Evolutionary conservation across 345 rosid genomes (phyloP).

Genomic region (Salix brachista): DNA sequence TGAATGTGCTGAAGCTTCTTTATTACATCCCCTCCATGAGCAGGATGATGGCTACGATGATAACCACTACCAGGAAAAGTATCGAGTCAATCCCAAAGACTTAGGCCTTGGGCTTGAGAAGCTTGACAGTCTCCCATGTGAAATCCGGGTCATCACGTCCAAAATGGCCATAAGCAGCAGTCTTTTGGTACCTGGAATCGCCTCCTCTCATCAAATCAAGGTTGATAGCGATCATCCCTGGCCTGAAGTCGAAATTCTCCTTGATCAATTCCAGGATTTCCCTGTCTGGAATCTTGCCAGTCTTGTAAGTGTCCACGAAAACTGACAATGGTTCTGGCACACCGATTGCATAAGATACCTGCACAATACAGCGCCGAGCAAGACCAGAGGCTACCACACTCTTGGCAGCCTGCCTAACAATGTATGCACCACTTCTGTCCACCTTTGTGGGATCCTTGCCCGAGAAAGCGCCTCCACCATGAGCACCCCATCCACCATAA

Average conservation of each 20-base stretch:
- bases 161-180: constrained; percentile 70
- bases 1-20: constrained; percentile 23
- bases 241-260: constrained; percentile 68
- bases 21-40: constrained; percentile 19
- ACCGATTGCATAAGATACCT: constrained; percentile 70
- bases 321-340: constrained; percentile 70
- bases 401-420: constrained; percentile 76
- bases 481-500: constrained; percentile 60
- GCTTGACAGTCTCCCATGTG: constrained; percentile 72
- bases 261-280: constrained; percentile 41
- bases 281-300: constrained; percentile 35
- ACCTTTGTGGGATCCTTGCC: constrained; percentile 72
- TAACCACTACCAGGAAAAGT: constrained; percentile 2
- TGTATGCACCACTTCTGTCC: constrained; percentile 79
- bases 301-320: constrained; percentile 44
- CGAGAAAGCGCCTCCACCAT: constrained; percentile 61
- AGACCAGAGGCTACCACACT: constrained; percentile 71
- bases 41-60: constrained; percentile 20
- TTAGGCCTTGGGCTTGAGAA: constrained; percentile 61
- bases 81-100: neutral
- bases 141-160: constrained; percentile 74
- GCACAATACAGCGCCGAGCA: constrained; percentile 71
- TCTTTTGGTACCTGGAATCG: constrained; percentile 68
- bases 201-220: constrained; percentile 72
- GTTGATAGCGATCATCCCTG: constrained; percentile 74